Evolutionary conservation across 805 yeast species (phyloP), one percentile per base, ranked within the genome.

Genomic region (Wickerhamiella australiensis): DNA sequence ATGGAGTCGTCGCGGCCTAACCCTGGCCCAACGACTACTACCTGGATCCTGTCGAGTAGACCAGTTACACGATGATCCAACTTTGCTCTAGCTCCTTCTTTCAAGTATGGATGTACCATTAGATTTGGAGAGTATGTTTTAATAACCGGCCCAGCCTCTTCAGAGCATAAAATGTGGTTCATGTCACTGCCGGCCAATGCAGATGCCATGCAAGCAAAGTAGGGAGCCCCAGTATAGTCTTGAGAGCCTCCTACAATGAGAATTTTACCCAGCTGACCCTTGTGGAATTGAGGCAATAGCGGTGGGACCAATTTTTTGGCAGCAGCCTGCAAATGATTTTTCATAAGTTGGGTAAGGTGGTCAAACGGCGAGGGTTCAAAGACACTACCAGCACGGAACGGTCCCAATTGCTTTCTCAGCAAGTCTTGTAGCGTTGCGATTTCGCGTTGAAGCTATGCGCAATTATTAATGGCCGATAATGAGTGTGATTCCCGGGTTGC

Each of bases 221-320:
- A 92, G 1, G 97, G 97, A 0, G 98, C 98, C 0, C 98, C 98
- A 0, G 96, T 88, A 63, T 87, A 90, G 63, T 90, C 96, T 63
- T 84, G 88, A 63, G 92, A 81, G 1, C 98, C 98, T 20, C 98
- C 98, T 54, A 90, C 75, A 0, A 90, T 85, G 9, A 81, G 85
- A 1, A 90, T 71, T 52, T 85, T 73, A 5, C 97, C 97, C 5
- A 83, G 79, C 63, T 90, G 97, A 20, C 98, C 98, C 64, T 90
- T 90, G 67, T 90, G 82, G 62, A 83, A 82, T 13, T 61, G 59
- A 4, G 84, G 77, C 2, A 73, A 66, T 29, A 88, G 66, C 1
- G 95, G 96, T 35, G 94, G 95, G 7, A 88, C 71, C 35, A 85
- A 61, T 38, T 68, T 68, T 50, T 71, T 70, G 4, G 42, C 44